phyloP scores from a whole-genome alignment of 805 yeast species.

The Phaffomyces antillensis region DNA sequence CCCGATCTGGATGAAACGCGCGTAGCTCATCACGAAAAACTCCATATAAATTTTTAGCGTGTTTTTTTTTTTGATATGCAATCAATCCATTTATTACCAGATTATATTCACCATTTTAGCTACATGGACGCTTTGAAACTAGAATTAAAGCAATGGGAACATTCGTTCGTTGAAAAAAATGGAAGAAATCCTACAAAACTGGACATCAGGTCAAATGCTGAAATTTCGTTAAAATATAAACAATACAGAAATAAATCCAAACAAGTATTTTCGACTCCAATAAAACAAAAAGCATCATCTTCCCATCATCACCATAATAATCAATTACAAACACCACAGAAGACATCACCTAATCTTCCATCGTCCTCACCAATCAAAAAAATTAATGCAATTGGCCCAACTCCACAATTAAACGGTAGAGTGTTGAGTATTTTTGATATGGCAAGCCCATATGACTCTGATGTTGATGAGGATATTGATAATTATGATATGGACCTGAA shows the following conservation, averaged over 20 bases:
- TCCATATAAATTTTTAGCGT: background rate
- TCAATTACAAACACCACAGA: slow-evolving; percentile 17
- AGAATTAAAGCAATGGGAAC: slow-evolving; percentile 52
- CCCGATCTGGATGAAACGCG: background rate
- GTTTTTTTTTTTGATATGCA: background rate
- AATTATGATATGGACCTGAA: background rate
- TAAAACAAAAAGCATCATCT: slow-evolving; percentile 4
- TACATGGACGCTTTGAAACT: slow-evolving; percentile 26
- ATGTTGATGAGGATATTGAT: slow-evolving; percentile 4
- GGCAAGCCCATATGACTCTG: slow-evolving; percentile 13
- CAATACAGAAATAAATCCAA: slow-evolving; percentile 7
- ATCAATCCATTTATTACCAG: too few relatives aligned
- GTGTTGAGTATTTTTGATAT: slow-evolving; percentile 65
- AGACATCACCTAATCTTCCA: slow-evolving; percentile 16
- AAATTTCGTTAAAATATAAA: slow-evolving; percentile 25
- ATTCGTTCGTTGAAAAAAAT: slow-evolving; percentile 29
- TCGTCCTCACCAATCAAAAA: slow-evolving; percentile 2
- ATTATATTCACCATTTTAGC: too few relatives aligned
- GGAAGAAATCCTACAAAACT: slow-evolving; percentile 40
- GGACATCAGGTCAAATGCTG: slow-evolving; percentile 37
- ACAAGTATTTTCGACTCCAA: background rate
- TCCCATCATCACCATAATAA: too few relatives aligned
- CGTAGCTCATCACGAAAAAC: background rate
- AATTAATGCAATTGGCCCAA: slow-evolving; percentile 60
- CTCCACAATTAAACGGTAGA: slow-evolving; percentile 79